phyloP scores from a whole-genome alignment of 148 eudicot species.

The Vaccinium myrtillus region DNA sequence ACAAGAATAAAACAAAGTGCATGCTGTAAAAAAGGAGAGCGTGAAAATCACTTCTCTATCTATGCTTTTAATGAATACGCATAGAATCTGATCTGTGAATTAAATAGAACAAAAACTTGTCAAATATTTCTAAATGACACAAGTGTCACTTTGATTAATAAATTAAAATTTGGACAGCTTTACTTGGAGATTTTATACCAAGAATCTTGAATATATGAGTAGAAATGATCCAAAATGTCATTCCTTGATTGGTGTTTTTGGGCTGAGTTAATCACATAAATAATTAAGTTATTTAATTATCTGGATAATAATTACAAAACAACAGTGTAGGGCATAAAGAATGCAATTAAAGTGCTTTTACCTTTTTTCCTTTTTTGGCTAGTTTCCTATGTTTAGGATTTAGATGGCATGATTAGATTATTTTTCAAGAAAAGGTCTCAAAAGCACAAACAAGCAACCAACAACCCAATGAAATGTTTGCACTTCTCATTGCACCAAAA shows the following conservation, averaged over 20 bases:
- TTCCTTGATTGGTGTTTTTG: not conserved
- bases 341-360: not conserved
- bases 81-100: not conserved
- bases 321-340: not conserved
- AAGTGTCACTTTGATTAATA: not conserved
- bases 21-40: not conserved
- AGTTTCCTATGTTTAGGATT: not conserved
- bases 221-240: not conserved
- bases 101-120: not conserved
- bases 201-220: not conserved
- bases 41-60: not conserved
- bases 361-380: not conserved
- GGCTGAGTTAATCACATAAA: not conserved
- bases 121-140: not conserved
- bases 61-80: not conserved
- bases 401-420: slow-evolving; percentile 7
- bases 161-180: not conserved
- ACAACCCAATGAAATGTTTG: not conserved
- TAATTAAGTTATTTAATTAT: not conserved
- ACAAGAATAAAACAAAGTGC: not conserved
- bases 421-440: not conserved
- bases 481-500: not conserved
- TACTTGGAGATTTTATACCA: not conserved
- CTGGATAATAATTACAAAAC: not conserved
- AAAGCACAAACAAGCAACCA: slow-evolving; percentile 7